Evolutionary conservation across 1,139 yeast genomes (phyloP).

Genomic region (Nakaseomyces sp.): DNA sequence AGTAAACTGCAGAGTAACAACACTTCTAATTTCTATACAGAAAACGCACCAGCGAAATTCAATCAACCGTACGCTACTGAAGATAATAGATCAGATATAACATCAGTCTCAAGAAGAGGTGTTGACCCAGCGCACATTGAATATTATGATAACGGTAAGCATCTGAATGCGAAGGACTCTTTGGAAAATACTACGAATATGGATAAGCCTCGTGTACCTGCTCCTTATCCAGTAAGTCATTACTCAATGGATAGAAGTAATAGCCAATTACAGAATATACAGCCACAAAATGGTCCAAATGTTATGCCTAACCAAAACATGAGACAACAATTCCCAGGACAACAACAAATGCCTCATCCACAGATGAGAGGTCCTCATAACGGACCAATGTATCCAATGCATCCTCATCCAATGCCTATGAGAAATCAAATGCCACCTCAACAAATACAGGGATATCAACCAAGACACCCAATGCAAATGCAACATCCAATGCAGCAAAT

Average conservation of each 20-base stretch:
- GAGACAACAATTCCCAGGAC: neutral
- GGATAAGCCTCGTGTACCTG: neutral
- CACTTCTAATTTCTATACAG: neutral
- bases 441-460: neutral
- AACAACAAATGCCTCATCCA: neutral
- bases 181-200: neutral
- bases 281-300: neutral
- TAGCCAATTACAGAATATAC: neutral
- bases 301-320: neutral
- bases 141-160: constrained; percentile 2
- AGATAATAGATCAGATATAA: constrained; percentile 48
- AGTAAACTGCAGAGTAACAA: constrained; percentile 8
- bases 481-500: constrained; percentile 7
- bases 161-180: neutral
- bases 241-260: constrained; percentile 2
- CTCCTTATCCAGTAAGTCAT: constrained; percentile 5
- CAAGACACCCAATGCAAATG: neutral
- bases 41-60: constrained; percentile 10
- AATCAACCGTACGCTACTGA: constrained; percentile 8
- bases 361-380: neutral
- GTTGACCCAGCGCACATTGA: constrained; percentile 50
- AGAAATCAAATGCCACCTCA: neutral
- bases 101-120: constrained; percentile 73
- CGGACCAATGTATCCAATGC: neutral
- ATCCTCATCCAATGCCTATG: neutral